A percentile compares a stretch with the other conserved stretches of the same genome.
Conservation (phyloP, 2,329 filamentous ascomycete species). For the Mycosphaerella arachidis region DNA sequence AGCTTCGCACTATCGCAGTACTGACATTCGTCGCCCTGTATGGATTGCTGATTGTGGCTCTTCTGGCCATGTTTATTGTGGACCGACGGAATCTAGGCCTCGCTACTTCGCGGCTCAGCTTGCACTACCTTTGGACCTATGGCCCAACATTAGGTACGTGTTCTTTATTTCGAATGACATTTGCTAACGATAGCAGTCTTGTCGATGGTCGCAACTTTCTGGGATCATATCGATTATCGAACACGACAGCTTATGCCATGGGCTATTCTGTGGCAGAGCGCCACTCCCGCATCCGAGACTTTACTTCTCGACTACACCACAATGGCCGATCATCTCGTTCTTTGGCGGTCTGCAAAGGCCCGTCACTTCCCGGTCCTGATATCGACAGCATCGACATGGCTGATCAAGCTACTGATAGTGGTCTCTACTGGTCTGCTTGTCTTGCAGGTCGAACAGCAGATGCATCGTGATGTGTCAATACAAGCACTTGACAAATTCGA, state of each 20-base stretch:
- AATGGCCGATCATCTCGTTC: background rate
- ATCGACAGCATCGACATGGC: too few relatives aligned
- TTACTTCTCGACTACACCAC: background rate
- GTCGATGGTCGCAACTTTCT: too few relatives aligned
- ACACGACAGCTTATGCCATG: background rate
- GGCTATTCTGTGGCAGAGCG: background rate
- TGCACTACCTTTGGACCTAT: background rate
- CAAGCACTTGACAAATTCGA: too few relatives aligned
- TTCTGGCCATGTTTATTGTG: background rate
- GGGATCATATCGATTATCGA: background rate
- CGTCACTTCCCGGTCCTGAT: too few relatives aligned
- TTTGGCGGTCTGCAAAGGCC: background rate
- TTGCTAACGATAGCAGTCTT: background rate
- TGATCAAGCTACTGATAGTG: too few relatives aligned
- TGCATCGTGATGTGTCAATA: too few relatives aligned
- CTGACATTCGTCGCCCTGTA: background rate
- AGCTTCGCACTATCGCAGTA: background rate
- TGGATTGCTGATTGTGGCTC: background rate
- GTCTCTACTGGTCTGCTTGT: too few relatives aligned
- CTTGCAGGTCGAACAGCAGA: too few relatives aligned
- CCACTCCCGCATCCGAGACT: background rate
- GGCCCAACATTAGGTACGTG: background rate
- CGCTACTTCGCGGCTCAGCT: background rate
- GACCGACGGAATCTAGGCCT: background rate
- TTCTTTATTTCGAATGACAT: background rate